Base-by-base conservation (phyloP, 805 yeast species). In the Diddensiella transvaalensis region DNA sequence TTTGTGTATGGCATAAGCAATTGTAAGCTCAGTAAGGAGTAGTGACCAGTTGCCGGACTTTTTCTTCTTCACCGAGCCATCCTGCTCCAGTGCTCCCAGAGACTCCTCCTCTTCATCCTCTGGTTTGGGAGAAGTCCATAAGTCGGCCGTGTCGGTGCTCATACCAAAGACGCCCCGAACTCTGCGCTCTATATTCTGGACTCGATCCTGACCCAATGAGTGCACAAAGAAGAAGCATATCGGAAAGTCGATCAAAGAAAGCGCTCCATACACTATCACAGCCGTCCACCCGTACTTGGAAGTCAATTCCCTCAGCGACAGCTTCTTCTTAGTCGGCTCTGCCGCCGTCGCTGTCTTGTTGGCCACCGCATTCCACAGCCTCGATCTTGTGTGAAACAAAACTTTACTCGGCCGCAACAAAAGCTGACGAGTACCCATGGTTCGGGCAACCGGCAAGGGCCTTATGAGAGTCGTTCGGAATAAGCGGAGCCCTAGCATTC, bases 1-100 rank as follows among this genome's bases (percentile, higher is more conserved):
- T 69, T 93, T 93, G 71, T 93, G 98, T 40, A 93, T 71, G 2
- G 96, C 96, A 64, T 93, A 93, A 0, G 98, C 98, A 45, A 93
- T 77, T 10, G 86, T 82, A 57, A 88, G 80, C 66, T 91, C 97
- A 0, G 97, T 85, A 75, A 87, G 63, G 61, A 88, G 63, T 48
- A 82, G 73, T 4, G 62, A 52, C 69, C 58, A 56, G 17, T 38
- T 19, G 4, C 23, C 22, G 19, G 41, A 15, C 17, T 64, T 58
- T 49, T 52, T 58, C n/a, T 58, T 59, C 40, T 48, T 48, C 32
- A 8, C 13, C 11, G 11, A 8, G 13, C 13, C 13, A 26, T 26
- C 32, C 13, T 26, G 32, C 8, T 4, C 36, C 33, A 26, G 11
- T n/a, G n/a, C n/a, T 1, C 45, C 50, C 11, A 50, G 50, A 23